These are phyloP conservation scores for Cryptococcus sp. DNA, from an alignment of 1,284 basidiomycete genomes.

Conservation along the genomic window DNA sequence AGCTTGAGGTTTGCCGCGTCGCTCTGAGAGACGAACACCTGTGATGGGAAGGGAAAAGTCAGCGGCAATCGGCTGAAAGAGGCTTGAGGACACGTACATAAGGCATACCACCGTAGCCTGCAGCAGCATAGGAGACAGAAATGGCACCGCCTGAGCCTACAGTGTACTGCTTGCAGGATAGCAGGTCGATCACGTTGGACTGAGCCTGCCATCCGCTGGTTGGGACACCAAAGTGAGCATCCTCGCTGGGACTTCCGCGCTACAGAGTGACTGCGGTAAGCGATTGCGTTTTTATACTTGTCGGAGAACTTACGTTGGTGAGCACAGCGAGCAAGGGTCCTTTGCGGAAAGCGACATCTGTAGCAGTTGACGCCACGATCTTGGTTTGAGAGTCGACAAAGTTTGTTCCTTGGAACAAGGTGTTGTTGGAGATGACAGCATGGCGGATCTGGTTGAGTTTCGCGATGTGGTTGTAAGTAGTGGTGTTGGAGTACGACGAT, in stretches of 20 bases:
- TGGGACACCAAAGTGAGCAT: conserved; percentile 37
- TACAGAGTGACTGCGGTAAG: conserved; percentile 4
- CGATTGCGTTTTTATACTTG: background rate
- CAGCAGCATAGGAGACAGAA: conserved; percentile 41
- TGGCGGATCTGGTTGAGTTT: conserved; percentile 72
- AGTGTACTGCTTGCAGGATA: conserved; percentile 42
- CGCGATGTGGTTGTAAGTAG: conserved; percentile 64
- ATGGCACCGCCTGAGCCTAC: conserved; percentile 46
- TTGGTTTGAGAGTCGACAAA: conserved; percentile 64
- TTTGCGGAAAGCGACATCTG: conserved; percentile 70
- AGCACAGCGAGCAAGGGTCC: conserved; percentile 68
- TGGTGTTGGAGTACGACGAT: conserved; percentile 56
- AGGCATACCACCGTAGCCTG: conserved; percentile 48
- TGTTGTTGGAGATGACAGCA: conserved; percentile 60
- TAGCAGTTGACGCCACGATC: conserved; percentile 62
- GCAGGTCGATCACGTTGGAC: conserved; percentile 47
- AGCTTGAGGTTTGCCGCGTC: conserved; percentile 27
- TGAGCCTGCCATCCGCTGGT: conserved; percentile 42
- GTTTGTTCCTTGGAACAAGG: conserved; percentile 52
- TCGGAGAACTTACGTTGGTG: conserved; percentile 62
- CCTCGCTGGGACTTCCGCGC: conserved; percentile 45
- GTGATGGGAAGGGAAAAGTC: background rate
- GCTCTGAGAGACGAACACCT: conserved; percentile 31
- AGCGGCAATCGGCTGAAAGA: background rate
- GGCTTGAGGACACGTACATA: conserved; percentile 33